phyloP scores from a whole-genome alignment of 2,329 filamentous ascomycete genomes.

The Leptographium procerum region DNA sequence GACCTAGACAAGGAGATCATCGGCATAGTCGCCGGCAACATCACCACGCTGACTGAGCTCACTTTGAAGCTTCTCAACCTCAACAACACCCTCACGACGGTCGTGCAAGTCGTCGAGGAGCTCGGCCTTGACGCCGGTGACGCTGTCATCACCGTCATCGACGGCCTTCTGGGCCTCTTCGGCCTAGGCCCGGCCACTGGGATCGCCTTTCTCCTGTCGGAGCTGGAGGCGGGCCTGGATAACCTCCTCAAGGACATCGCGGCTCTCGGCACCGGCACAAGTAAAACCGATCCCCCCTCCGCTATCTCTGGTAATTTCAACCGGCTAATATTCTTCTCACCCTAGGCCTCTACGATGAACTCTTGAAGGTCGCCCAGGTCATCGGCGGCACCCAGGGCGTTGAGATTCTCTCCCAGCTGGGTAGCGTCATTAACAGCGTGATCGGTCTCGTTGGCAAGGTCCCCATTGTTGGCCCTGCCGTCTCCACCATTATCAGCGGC shows the following conservation, averaged over 20 bases:
- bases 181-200: not conserved
- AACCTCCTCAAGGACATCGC: not conserved
- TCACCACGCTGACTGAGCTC: not conserved
- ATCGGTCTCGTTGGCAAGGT: not conserved
- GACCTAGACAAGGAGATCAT: no score
- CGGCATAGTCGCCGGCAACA: not conserved
- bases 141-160: not conserved
- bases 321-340: not conserved
- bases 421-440: not conserved
- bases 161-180: not conserved
- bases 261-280: not conserved
- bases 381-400: not conserved
- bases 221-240: not conserved
- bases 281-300: no score
- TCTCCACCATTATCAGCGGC: not conserved
- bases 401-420: not conserved
- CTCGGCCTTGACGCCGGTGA: not conserved
- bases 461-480: not conserved
- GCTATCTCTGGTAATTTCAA: no score
- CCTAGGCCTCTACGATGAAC: not conserved
- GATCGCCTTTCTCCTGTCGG: not conserved
- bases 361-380: not conserved
- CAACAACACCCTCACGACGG: not conserved
- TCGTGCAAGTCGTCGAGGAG: not conserved
- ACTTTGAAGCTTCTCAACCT: not conserved